phyloP scores from a whole-genome alignment of 768 basidiomycete genomes.

The Hericium alpestre region DNA sequence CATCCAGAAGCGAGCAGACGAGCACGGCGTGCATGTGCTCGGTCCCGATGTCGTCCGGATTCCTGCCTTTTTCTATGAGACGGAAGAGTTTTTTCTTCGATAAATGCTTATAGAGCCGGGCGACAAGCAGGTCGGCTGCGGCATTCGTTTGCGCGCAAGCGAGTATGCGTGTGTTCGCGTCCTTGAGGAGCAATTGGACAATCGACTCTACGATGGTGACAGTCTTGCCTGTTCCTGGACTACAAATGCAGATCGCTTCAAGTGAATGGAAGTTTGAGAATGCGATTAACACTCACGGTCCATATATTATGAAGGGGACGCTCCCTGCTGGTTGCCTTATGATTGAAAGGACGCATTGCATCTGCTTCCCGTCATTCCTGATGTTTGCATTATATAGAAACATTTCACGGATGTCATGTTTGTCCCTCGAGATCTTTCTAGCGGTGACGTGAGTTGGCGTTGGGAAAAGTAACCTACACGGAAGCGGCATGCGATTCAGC shows the following conservation, averaged over 20 bases:
- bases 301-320: constrained; percentile 49
- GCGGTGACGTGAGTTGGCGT: neutral
- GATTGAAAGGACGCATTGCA: constrained; percentile 39
- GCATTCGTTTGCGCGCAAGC: constrained; percentile 28
- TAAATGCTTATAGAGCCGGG: constrained; percentile 15
- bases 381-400: neutral
- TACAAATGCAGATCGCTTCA: constrained; percentile 4
- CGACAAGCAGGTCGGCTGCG: constrained; percentile 25
- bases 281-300: constrained; percentile 35
- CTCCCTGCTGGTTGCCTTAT: constrained; percentile 32
- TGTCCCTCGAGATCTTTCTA: constrained; percentile 23
- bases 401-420: constrained; percentile 7
- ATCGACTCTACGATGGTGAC: constrained; percentile 27
- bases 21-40: constrained; percentile 20
- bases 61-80: constrained; percentile 39
- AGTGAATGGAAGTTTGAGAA: neutral
- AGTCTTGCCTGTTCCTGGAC: constrained; percentile 33
- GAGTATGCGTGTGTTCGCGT: constrained; percentile 17
- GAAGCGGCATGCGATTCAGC: constrained; percentile 1
- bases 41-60: constrained; percentile 14
- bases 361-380: constrained; percentile 20
- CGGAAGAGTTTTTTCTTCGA: constrained; percentile 33
- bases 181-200: constrained; percentile 19
- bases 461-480: neutral
- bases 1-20: constrained; percentile 29